Evolutionary conservation across 805 yeast species (phyloP).

Genomic region (Teunomyces funiuensis): DNA sequence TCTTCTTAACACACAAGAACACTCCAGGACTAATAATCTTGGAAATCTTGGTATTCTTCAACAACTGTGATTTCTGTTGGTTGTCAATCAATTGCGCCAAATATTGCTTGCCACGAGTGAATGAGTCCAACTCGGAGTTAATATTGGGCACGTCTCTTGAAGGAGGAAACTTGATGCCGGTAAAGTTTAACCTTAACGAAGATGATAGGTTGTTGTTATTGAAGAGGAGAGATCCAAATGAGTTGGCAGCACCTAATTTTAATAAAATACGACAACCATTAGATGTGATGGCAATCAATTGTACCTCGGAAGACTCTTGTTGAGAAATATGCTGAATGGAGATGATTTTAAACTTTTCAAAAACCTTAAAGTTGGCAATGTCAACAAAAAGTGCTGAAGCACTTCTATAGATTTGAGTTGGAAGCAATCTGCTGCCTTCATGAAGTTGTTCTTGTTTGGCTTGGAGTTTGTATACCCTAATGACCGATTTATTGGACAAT

Average conservation of each 20-base stretch:
- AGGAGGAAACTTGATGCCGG: constrained; percentile 67
- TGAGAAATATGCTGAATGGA: constrained; percentile 61
- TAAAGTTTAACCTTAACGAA: constrained; percentile 32
- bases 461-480: constrained; percentile 70
- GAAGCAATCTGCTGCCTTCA: constrained; percentile 39
- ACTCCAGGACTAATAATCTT: constrained; percentile 83
- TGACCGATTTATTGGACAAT: constrained; percentile 75
- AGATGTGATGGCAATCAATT: constrained; percentile 73
- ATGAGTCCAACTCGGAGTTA: constrained; percentile 42
- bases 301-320: constrained; percentile 66
- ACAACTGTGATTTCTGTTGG: constrained; percentile 54
- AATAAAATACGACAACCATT: constrained; percentile 80
- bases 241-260: constrained; percentile 28
- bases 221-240: constrained; percentile 14
- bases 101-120: constrained; percentile 41
- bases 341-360: constrained; percentile 54
- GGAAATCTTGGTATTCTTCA: constrained; percentile 57
- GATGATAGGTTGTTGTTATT: constrained; percentile 23
- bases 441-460: constrained; percentile 40
- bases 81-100: constrained; percentile 37
- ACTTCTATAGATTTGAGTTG: constrained; percentile 47
- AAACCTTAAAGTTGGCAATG: constrained; percentile 51
- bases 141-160: constrained; percentile 43
- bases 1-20: constrained; percentile 63
- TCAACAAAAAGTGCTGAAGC: constrained; percentile 55